Base-by-base conservation (phyloP, 495 filamentous ascomycete species). In the Penicillium antarcticum region DNA sequence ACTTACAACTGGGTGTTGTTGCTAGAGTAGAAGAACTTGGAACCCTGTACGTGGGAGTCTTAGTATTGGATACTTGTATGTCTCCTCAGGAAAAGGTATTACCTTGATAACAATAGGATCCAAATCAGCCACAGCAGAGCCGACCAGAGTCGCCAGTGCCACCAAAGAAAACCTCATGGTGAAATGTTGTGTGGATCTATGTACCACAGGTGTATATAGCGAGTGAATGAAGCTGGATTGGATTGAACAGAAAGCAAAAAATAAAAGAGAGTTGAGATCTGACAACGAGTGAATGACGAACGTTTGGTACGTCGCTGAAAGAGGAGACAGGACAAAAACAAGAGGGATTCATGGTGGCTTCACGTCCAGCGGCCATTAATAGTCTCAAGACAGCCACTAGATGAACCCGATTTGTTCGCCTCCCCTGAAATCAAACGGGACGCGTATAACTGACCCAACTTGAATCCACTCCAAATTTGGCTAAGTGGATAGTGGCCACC, bases 1-100 rank as follows among this genome's bases (percentile, higher is more conserved):
- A 64, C 82, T 66, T 70, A 86, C 80, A 98, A 98, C 75, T 98
- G 85, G 10, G 81, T 85, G 60, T 82, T 76, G 67, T 86, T 86
- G 57, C 73, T 80, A 45, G 83, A 80, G 68, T 85, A 86, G 72
- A 96, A 97, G 76, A 90, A 91, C 61, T 91, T 86, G 50, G 80
- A 82, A 23, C 85, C 85, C 84, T 87, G 53, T 43, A 46, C 4
- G 47, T 2, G 16, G 2, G 7, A 14, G 8, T 1, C 31, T 59
- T 34, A 59, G 43, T 40, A 41, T 32, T 21, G 13, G 24, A 5
- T 8, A 24, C 1, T n/a, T 8, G 10, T 35, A 62, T 33, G 51
- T 34, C 37, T 58, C 49, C 34, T 29, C 34, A 39, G 43, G 55
- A 10, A 42, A 38, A 17, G 18, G 42, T 19, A 56, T 62, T 46